These are phyloP conservation scores for Alliaria petiolata DNA, from an alignment of 345 rosid genomes.

Conservation along the genomic window DNA sequence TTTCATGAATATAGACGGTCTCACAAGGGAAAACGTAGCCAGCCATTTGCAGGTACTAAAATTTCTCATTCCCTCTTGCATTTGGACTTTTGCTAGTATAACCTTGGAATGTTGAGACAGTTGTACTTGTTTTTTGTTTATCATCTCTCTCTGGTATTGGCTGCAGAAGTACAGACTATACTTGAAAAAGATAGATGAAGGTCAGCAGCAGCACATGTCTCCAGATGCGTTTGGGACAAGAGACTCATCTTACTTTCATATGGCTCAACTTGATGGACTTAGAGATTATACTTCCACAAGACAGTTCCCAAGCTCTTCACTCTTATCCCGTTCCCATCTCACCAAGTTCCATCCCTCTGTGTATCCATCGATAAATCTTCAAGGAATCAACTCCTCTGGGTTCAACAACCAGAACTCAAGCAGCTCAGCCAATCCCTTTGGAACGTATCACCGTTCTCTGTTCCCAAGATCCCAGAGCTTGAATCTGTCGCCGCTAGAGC, in stretches of 20 bases:
- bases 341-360: slow-evolving; percentile 54
- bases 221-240: slow-evolving; percentile 49
- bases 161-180: slow-evolving; percentile 84
- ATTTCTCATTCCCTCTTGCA: background rate
- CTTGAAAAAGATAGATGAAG: slow-evolving; percentile 59
- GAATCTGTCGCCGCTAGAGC: slow-evolving; percentile 43
- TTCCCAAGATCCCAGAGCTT: slow-evolving; percentile 39
- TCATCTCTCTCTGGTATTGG: background rate
- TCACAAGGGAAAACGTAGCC: slow-evolving; percentile 96
- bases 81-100: background rate
- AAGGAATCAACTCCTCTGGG: slow-evolving; percentile 52
- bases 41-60: slow-evolving; percentile 82
- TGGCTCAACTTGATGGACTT: slow-evolving; percentile 52
- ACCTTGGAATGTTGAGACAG: background rate
- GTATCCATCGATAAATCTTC: slow-evolving; percentile 38
- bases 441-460: slow-evolving; percentile 43
- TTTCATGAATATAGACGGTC: slow-evolving; percentile 82
- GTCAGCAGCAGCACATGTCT: slow-evolving; percentile 52
- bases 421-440: slow-evolving; percentile 40
- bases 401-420: slow-evolving; percentile 44
- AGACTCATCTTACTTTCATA: slow-evolving; percentile 51
- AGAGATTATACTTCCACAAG: slow-evolving; percentile 56
- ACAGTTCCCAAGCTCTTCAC: slow-evolving; percentile 44
- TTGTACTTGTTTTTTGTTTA: background rate
- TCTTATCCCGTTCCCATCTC: slow-evolving; percentile 52